Evolutionary conservation across 2,329 filamentous ascomycete genomes (phyloP), one percentile per base, ranked within the genome.

Genomic region (Xylariaceae sp.): DNA sequence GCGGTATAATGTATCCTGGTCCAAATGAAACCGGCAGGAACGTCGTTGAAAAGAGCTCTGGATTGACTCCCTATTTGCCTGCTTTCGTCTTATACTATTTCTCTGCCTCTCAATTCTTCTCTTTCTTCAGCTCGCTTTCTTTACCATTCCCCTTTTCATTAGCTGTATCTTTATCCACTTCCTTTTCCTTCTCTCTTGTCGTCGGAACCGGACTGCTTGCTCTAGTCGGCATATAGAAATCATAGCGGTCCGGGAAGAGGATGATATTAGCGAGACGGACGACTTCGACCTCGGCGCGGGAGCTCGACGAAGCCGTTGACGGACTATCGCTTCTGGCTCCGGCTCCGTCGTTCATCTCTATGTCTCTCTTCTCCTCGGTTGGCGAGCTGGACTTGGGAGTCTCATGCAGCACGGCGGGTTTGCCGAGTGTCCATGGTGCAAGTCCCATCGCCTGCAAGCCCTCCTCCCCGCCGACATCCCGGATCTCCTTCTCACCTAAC

Each of bases 371-470:
- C 29, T 64, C 58, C 40, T 62, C 55, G 5, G 49, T 40, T 10
- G 53, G 52, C 24, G 62, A 62, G 30, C 33, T 64, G 45, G 15
- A 61, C 29, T 59, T 58, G 27, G 41, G 48, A 42, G 54, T 50
- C 24, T 57, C 53, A 3, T 51, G 26, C 10, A 52, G 21, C 6
- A 30, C 43, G 9, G 36, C 66, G 21, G 72, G 64, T 44, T 72
- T 56, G 58, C 75, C 68, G 3, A 75, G 61, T 40, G 72, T 75
- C 75, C 80, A 83, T 3, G 78, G 79, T 30, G 75, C 75, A 1
- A 85, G 70, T 0, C 82, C 82, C 81, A 85, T 84, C n/a, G 81
- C 81, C 58, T 77, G 75, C 48, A 84, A 65, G 0, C 73, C 81
- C 6, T 77, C 76, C 2, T 75, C 70, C 1, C 80, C 80, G 9